Evolutionary conservation across 768 basidiomycete species (phyloP).

Genomic region (Suillus placidus): DNA sequence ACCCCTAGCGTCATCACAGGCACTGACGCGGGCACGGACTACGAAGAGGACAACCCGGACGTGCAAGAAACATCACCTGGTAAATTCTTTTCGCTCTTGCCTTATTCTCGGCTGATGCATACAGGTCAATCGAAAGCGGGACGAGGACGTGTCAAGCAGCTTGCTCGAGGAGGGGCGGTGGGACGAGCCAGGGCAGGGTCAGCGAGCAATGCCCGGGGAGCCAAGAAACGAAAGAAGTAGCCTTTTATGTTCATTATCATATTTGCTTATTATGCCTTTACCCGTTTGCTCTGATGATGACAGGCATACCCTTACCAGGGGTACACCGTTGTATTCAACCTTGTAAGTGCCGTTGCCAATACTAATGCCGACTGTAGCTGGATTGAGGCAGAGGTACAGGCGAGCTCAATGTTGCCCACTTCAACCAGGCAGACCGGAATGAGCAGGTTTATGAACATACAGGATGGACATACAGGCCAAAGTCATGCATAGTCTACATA

Average conservation of each 20-base stretch:
- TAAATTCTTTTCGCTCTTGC: constrained; percentile 32
- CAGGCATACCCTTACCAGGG: not conserved
- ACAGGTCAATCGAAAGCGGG: constrained; percentile 23
- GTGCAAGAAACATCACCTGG: constrained; percentile 62
- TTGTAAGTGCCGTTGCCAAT: not conserved
- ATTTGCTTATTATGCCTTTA: not conserved
- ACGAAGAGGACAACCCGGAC: constrained; percentile 69
- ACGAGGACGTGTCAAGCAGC: constrained; percentile 31
- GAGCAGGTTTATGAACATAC: not conserved
- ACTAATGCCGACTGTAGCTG: not conserved
- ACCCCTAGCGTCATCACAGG: constrained; percentile 69
- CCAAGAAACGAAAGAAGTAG: constrained; percentile 38
- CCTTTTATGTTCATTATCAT: constrained; percentile 1
- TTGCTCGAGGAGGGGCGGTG: constrained; percentile 25
- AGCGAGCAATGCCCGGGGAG: constrained; percentile 22
- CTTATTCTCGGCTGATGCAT: constrained; percentile 18
- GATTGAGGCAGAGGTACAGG: not conserved
- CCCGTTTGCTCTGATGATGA: not conserved
- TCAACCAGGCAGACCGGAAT: not conserved
- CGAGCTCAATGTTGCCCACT: not conserved
- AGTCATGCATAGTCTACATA: not conserved
- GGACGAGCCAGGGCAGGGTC: constrained; percentile 32
- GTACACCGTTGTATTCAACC: not conserved
- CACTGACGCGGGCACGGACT: constrained; percentile 71
- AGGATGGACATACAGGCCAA: not conserved